Conservation (phyloP, 2,329 filamentous ascomycete species). For the Paraphaeosphaeria minitans region DNA sequence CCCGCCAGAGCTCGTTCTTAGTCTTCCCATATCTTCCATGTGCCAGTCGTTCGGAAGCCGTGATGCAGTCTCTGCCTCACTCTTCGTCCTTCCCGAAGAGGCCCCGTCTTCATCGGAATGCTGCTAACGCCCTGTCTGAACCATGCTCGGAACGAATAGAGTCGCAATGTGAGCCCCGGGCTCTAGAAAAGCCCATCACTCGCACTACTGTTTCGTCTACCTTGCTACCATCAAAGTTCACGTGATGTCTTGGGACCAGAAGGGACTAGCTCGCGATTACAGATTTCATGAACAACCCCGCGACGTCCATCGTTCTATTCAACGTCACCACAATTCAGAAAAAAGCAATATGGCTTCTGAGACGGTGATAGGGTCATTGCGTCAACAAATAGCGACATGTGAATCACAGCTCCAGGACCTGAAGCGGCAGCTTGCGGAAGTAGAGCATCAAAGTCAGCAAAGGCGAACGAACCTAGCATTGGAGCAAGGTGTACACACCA, state of each 20-base stretch:
- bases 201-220: background rate
- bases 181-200: too few species aligned
- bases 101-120: too few species aligned
- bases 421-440: slow-evolving; percentile 49
- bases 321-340: background rate
- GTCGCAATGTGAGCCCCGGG: too few species aligned
- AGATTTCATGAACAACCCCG: background rate
- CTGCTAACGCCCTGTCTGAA: too few species aligned
- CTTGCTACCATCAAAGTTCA: background rate
- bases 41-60: background rate
- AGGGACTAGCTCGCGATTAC: slow-evolving; percentile 1
- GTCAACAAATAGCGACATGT: slow-evolving; percentile 50
- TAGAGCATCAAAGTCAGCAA: slow-evolving; percentile 42
- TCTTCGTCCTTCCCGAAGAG: too few species aligned
- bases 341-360: slow-evolving; percentile 28
- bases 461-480: slow-evolving; percentile 26
- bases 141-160: too few species aligned
- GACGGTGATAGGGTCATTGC: slow-evolving; percentile 45
- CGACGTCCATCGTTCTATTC: slow-evolving; percentile 1
- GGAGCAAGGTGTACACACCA: slow-evolving; percentile 24
- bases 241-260: background rate
- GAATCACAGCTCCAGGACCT: slow-evolving; percentile 50
- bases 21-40: background rate
- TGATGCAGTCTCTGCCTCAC: background rate
- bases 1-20: background rate